These are phyloP conservation scores for Oehlia diaphana DNA, from an alignment of 192 early-diverging fungal genomes.

Conservation along the genomic window DNA sequence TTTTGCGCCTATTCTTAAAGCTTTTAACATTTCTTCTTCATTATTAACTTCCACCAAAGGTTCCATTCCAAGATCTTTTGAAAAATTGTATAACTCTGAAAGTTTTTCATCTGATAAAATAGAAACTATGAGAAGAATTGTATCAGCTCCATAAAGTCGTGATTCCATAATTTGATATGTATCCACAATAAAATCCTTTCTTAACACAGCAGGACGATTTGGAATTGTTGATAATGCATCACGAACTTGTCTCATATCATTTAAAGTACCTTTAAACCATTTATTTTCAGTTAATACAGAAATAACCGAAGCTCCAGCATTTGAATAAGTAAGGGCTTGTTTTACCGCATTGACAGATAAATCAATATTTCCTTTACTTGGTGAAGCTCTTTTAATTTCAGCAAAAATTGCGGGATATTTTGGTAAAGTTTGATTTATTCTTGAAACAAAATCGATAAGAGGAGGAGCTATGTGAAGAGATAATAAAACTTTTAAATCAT, in stretches of 20 bases:
- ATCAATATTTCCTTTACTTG: slow-evolving; percentile 92
- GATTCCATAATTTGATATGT: slow-evolving; percentile 97
- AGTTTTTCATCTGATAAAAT: slow-evolving; percentile 79
- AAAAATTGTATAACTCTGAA: slow-evolving; percentile 66
- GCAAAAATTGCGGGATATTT: slow-evolving; percentile 77
- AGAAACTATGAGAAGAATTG: slow-evolving; percentile 93
- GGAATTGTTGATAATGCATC: slow-evolving; percentile 58
- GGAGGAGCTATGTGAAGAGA: slow-evolving; percentile 72
- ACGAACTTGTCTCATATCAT: slow-evolving; percentile 90
- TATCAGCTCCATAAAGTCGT: slow-evolving; percentile 93
- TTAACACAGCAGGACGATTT: slow-evolving; percentile 87
- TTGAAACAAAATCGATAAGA: slow-evolving; percentile 75
- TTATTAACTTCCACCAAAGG: slow-evolving; percentile 99
- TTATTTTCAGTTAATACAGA: slow-evolving; percentile 98
- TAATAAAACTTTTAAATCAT: slow-evolving; percentile 69
- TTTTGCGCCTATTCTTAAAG: slow-evolving; percentile 76
- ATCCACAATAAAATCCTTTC: slow-evolving; percentile 97
- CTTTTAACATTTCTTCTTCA: slow-evolving; percentile 83
- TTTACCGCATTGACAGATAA: slow-evolving; percentile 80
- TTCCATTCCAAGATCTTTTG: slow-evolving; percentile 87
- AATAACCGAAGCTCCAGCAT: slow-evolving; percentile 88
- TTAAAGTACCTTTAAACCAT: slow-evolving; percentile 97
- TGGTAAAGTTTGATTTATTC: slow-evolving; percentile 59
- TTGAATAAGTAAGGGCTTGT: slow-evolving; percentile 84
- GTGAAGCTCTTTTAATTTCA: slow-evolving; percentile 98